These are phyloP conservation scores for Mycena floridula DNA, from an alignment of 768 basidiomycete species.

Conservation along the genomic window DNA sequence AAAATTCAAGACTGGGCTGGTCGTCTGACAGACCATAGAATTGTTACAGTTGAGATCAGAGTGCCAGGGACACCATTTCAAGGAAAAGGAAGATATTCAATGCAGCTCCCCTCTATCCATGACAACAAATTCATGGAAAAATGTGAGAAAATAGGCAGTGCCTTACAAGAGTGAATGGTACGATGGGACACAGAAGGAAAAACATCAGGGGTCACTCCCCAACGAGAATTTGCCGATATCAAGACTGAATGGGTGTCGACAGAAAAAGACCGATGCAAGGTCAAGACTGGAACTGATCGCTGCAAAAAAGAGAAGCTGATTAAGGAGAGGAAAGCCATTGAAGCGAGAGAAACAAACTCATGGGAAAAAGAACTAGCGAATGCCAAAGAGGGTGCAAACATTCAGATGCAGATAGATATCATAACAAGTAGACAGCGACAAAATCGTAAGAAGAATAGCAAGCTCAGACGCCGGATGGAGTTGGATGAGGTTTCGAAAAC, in stretches of 20 bases:
- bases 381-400: too few species aligned
- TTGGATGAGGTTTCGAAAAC: not conserved
- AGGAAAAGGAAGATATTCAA: not conserved
- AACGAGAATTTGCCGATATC: not conserved
- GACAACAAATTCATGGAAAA: not conserved
- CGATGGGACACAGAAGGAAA: not conserved
- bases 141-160: not conserved
- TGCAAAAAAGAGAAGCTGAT: too few species aligned
- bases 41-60: not conserved
- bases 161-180: not conserved
- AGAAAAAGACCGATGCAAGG: not conserved
- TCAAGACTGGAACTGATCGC: too few species aligned
- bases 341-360: too few species aligned
- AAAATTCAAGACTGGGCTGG: not conserved
- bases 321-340: too few species aligned
- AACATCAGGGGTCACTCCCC: not conserved
- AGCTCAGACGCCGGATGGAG: too few species aligned
- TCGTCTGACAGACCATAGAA: not conserved
- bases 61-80: not conserved
- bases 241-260: not conserved
- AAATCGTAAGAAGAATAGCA: not conserved
- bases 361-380: too few species aligned
- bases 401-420: too few species aligned
- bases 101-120: not conserved
- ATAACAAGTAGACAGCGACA: too few species aligned